phyloP scores from a whole-genome alignment of 2,329 filamentous ascomycete genomes.

The Nigrospora oryzae region DNA sequence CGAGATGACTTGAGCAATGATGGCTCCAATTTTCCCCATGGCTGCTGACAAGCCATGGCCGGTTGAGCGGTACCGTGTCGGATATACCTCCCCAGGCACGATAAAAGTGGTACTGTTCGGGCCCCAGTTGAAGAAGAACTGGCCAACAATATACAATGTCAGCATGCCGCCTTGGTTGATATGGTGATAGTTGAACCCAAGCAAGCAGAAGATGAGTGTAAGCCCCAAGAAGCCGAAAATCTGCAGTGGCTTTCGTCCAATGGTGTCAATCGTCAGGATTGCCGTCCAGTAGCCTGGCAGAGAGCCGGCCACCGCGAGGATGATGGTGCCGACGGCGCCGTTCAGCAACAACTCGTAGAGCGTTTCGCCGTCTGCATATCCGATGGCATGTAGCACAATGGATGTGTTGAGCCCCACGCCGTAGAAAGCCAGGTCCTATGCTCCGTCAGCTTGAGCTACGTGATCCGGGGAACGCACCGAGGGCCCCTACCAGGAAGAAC shows the following conservation, averaged over 20 bases:
- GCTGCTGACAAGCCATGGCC: conserved; percentile 60
- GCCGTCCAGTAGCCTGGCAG: conserved; percentile 77
- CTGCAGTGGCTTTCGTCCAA: conserved; percentile 73
- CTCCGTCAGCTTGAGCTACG: conserved; percentile 6
- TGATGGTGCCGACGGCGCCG: conserved; percentile 68
- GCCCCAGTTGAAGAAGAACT: conserved; percentile 60
- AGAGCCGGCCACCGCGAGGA: conserved; percentile 67
- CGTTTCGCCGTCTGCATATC: conserved; percentile 54
- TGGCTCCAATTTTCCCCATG: conserved; percentile 59
- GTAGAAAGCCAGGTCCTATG: conserved; percentile 57
- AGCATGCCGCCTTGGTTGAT: conserved; percentile 42
- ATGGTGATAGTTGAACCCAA: conserved; percentile 50
- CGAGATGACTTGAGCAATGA: conserved; percentile 58
- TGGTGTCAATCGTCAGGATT: conserved; percentile 62
- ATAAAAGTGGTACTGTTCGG: conserved; percentile 61
- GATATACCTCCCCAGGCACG: conserved; percentile 56
- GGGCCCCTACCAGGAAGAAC: conserved; percentile 57
- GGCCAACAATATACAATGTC: conserved; percentile 53
- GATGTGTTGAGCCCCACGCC: conserved; percentile 69
- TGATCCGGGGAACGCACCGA: not conserved
- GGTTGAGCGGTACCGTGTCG: conserved; percentile 53
- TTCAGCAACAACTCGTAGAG: conserved; percentile 65
- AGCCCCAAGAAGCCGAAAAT: conserved; percentile 52
- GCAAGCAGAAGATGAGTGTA: conserved; percentile 51
- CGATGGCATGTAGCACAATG: conserved; percentile 63